Base-by-base conservation (phyloP, 2,329 filamentous ascomycete species). In the Aspergillus quadrilineatus region DNA sequence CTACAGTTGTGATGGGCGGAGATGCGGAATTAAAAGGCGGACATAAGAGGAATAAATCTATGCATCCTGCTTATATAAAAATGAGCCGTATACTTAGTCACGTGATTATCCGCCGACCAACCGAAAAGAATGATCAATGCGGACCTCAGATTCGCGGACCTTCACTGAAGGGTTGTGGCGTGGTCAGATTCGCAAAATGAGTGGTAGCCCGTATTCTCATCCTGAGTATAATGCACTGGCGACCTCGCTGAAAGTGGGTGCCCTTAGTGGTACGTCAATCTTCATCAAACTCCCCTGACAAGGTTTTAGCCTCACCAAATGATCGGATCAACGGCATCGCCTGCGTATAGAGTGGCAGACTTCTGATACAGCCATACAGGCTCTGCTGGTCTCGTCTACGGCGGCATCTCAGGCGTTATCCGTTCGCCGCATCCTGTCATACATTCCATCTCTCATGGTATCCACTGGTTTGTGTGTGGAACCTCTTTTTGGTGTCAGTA, bases 391-490 rank as follows among this genome's bases (percentile, higher is more conserved):
- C 70, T 87, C 28, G 69, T 89, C 30, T 79, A 85, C 51, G 89
- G 88, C 36, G 86, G 88, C 50, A 82, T 87, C 49, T 82, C 83
- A 36, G 92, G 90, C 29, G 87, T 95, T 46, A 73, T 92, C 47
- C 82, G 85, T 56, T 87, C 88, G 15, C 80, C 79, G 22, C 84
- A 89, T 4, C 80, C 83, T 4, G 70, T 85, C 2, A 74, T 93
- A 6, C 93, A 91, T 74, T 87, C 90, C 0, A 64, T 88, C 10
- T 82, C 87, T 37, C 86, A 88, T 22, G 89, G 90, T 15, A 78
- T 90, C 41, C 91, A 96, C 75, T 96, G 90, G 84, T 90, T 90
- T 73, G 81, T 84, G 42, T 81, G 95, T 39, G 90, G 90, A 36
- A 85, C 83, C 46, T 89, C 85, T 14, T 97, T 87, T 70, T 93